These are phyloP conservation scores for Phytophthora pinifolia DNA, from an alignment of 352 stramenopile species.

Conservation along the genomic window DNA sequence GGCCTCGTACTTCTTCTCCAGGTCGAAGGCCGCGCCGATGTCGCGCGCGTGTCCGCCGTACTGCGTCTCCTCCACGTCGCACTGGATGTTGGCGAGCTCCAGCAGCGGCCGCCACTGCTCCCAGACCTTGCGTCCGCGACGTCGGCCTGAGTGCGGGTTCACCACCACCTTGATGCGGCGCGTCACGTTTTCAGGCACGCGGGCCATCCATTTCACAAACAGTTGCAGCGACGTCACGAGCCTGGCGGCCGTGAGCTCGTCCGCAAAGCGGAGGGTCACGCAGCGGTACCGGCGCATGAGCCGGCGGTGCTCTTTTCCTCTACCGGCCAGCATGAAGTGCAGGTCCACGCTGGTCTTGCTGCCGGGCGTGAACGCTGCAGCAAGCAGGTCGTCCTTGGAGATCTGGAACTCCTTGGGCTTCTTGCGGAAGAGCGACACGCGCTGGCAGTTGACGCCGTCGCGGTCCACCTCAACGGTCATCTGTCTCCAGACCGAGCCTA, in stretches of 20 bases:
- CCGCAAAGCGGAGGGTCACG: constrained; percentile 40
- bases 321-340: constrained; percentile 67
- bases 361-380: constrained; percentile 28
- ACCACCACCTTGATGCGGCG: constrained; percentile 77
- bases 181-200: constrained; percentile 49
- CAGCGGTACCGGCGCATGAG: constrained; percentile 58
- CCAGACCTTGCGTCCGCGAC: constrained; percentile 63
- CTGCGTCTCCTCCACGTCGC: constrained; percentile 74
- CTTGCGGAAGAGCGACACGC: constrained; percentile 64
- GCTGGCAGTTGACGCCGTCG: constrained; percentile 54
- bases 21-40: constrained; percentile 59
- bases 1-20: constrained; percentile 67
- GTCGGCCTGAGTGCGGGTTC: constrained; percentile 71
- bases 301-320: constrained; percentile 51
- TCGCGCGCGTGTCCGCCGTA: constrained; percentile 74
- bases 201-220: constrained; percentile 73
- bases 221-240: constrained; percentile 46
- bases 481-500: constrained; percentile 53
- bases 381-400: constrained; percentile 57
- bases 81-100: constrained; percentile 64
- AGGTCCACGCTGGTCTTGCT: constrained; percentile 41
- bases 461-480: constrained; percentile 52
- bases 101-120: constrained; percentile 59
- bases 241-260: constrained; percentile 26
- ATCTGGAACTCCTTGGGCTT: constrained; percentile 55